Evolutionary conservation across 2,329 filamentous ascomycete genomes (phyloP), one percentile per base, ranked within the genome.

Genomic region (Xylaria sp.): DNA sequence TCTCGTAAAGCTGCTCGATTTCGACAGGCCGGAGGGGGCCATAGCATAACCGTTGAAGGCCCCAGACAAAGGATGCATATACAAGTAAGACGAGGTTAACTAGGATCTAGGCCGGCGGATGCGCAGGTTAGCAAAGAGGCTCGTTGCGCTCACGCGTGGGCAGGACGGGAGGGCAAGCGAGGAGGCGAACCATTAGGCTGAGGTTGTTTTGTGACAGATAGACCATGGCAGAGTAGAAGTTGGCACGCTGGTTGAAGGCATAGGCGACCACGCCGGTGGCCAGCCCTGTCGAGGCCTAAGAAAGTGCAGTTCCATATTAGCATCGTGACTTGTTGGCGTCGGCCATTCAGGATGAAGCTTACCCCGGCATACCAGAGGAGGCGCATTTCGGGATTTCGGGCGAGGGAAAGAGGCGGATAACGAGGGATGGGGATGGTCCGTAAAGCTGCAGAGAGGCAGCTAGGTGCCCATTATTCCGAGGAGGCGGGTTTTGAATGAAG

Each of bases 161-260:
- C 11, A 50, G 56, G 27, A 31, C 2, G 31, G 1, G 31, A 36
- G 49, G 49, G 29, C 27, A 51, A 33, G n/a, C 3, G 29, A 22
- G 29, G 50, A 57, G 15, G 80, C 87, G 73, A 79, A 96, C 92
- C 88, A 98, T 92, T 60, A 98, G 84, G 78, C 95, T 98, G 74
- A 96, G 90, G 82, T 96, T 98, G 80, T 94, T 97, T 81, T 98
- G 95, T 45, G 94, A 93, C 57, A 99, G 89, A 81, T 98, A 97
- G 55, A 99, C 96, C 82, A 94, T 96, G 72, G 96, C 94, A 61
- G 95, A 96, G 83, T 99, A 99, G 85, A 98, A 99, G 81, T 99
- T 99, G 70, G 96, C 91, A 71, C 96, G 89, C 82, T 98, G 93
- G 77, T 96, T 92, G 81, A 98, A 95, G 69, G 96, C 95, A 77